These are phyloP conservation scores for Chloris gayana DNA, from an alignment of 176 grass and related monocot species.

Conservation along the genomic window DNA sequence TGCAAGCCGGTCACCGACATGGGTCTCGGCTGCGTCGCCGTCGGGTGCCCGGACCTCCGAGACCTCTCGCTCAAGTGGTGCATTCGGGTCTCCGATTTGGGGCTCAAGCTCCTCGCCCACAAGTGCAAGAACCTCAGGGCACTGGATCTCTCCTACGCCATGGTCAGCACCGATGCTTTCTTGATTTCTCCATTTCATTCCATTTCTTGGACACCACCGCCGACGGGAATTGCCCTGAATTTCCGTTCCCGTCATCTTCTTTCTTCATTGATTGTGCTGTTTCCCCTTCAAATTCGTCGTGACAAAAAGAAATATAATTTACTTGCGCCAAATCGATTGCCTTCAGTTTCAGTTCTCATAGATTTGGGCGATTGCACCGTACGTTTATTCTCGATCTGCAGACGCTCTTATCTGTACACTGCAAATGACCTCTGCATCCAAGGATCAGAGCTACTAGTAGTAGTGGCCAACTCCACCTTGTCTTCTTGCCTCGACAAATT, in stretches of 20 bases:
- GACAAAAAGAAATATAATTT: background rate
- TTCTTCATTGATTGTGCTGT: background rate
- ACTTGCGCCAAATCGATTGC: background rate
- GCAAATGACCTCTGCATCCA: too few species aligned
- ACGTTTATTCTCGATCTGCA: slow-evolving; percentile 25
- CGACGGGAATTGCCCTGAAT: background rate
- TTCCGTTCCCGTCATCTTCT: background rate
- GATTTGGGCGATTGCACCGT: background rate
- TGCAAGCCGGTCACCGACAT: slow-evolving; percentile 77
- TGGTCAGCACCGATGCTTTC: slow-evolving; percentile 42
- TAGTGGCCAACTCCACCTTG: background rate
- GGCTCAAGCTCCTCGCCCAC: slow-evolving; percentile 57
- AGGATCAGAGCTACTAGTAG: background rate
- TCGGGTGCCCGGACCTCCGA: slow-evolving; percentile 63
- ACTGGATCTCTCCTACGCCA: slow-evolving; percentile 82
- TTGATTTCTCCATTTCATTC: background rate
- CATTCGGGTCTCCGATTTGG: slow-evolving; percentile 76
- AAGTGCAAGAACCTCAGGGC: slow-evolving; percentile 69
- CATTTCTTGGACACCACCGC: background rate
- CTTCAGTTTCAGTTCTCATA: background rate
- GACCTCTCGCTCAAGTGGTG: slow-evolving; percentile 77
- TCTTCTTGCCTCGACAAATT: background rate
- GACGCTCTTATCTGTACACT: background rate
- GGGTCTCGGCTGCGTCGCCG: slow-evolving; percentile 81
- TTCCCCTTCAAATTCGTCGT: background rate